Evolutionary conservation across 768 basidiomycete species (phyloP).

Genomic region (Tulasnella sp.): DNA sequence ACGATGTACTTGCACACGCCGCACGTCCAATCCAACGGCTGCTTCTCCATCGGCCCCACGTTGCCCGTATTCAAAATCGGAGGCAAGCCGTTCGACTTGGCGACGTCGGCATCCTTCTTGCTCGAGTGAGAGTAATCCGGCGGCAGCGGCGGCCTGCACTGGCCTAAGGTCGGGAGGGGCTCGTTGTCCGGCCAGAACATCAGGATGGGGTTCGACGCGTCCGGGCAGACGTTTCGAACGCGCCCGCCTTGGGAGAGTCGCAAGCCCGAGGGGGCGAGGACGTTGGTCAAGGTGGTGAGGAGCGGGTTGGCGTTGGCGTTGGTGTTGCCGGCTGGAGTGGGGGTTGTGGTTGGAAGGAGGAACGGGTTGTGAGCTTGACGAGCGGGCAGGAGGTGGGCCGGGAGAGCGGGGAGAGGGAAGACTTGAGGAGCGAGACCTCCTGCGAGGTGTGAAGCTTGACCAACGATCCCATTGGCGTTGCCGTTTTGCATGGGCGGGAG

Average conservation of each 20-base stretch:
- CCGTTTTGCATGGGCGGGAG: constrained; percentile 41
- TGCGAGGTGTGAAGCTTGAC: not conserved
- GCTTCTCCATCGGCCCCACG: constrained; percentile 76
- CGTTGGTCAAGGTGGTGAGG: constrained; percentile 47
- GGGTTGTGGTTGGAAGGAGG: not conserved
- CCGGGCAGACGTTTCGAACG: constrained; percentile 76
- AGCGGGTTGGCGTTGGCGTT: constrained; percentile 44
- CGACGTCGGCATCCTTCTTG: too few species aligned
- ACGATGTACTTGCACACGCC: constrained; percentile 76
- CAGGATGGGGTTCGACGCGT: constrained; percentile 72
- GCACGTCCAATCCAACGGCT: constrained; percentile 68
- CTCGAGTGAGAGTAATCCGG: too few species aligned
- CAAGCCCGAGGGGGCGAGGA: constrained; percentile 82
- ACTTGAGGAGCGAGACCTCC: not conserved
- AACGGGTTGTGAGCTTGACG: not conserved
- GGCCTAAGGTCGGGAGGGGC: constrained; percentile 75
- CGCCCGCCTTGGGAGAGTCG: constrained; percentile 75
- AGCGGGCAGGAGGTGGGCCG: not conserved
- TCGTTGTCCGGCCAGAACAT: constrained; percentile 93
- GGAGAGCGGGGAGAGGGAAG: not conserved
- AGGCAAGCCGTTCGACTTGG: constrained; percentile 52
- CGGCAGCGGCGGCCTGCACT: constrained; percentile 42
- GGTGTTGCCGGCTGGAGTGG: not conserved
- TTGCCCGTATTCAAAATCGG: constrained; percentile 90
- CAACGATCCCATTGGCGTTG: not conserved